phyloP scores from a whole-genome alignment of 139 green algal genomes.

The Pleodorina starrii region DNA sequence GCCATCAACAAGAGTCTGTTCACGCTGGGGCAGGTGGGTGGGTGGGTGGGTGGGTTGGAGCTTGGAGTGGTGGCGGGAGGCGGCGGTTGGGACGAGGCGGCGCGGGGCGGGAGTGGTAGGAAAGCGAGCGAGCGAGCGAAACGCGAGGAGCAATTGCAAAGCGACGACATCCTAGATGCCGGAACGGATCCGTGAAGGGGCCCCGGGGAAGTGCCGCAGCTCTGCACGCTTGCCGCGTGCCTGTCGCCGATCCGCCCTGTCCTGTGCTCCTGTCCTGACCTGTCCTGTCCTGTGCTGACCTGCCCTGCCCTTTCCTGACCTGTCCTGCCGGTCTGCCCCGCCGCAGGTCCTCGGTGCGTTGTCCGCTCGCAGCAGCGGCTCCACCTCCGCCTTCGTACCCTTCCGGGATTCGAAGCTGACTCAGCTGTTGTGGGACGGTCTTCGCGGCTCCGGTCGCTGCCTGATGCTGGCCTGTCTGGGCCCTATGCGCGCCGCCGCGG shows the following conservation, averaged over 20 bases:
- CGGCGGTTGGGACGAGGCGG: too few species aligned
- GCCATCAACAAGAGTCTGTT: constrained; percentile 82
- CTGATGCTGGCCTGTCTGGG: constrained; percentile 84
- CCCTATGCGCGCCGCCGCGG: constrained; percentile 66
- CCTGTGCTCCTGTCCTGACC: too few species aligned
- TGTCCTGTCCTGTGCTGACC: too few species aligned
- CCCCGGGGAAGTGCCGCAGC: too few species aligned
- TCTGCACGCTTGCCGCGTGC: too few species aligned
- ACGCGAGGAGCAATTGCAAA: background rate
- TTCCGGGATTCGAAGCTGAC: constrained; percentile 75
- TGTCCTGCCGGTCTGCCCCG: too few species aligned
- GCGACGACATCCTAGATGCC: too few species aligned
- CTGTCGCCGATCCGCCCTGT: too few species aligned
- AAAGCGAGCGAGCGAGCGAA: background rate
- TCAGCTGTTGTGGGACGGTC: constrained; percentile 74
- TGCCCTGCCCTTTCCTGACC: too few species aligned
- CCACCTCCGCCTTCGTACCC: constrained; percentile 45
- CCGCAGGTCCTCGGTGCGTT: constrained; percentile 70
- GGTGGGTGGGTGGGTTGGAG: background rate
- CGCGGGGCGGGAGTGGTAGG: background rate
- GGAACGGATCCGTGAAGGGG: too few species aligned
- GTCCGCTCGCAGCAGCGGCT: constrained; percentile 32
- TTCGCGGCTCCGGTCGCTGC: constrained; percentile 60
- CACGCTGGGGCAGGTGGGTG: constrained; percentile 71
- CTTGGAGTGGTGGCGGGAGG: too few species aligned